Base-by-base conservation (phyloP, 208 protist species). In the Trypanosoma vivax region DNA sequence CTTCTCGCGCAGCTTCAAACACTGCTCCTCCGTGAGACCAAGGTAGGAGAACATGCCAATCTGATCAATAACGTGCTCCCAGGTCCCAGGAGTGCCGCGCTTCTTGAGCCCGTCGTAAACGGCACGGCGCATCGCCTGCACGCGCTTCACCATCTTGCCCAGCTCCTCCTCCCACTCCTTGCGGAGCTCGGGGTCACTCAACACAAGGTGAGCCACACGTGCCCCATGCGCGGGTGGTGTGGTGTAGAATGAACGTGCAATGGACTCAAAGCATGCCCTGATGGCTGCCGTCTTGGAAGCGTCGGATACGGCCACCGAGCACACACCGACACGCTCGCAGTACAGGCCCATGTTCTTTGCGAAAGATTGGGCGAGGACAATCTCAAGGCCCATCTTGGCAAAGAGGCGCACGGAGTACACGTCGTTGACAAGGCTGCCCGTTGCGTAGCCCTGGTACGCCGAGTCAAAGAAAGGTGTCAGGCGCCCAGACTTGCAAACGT, bases 311-410 rank as follows among this genome's bases (percentile, higher is more conserved):
- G 96, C 67, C 19, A 98, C 70, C 29, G 71, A 87, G 11, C 98
- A 67, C 1, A 67, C 65, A 19, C 97, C 97, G 6, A 96, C 73
- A 35, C 97, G 80, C 60, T 99, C 95, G 47, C 74, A 89, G 68
- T 99, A 99, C 0, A 99, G 70, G 37, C 97, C 97, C 68, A 99
- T 95, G 73, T 99, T 99, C 80, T 99, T 99, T 21, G 95, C 83
- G 72, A 96, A 99, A 6, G 94, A 98, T 81, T 99, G 96, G 23
- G 80, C 69, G 9, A 95, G 59, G 0, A 95, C 5, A 13, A 97
- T 55, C 29, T 96, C 61, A 24, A 97, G 52, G 14, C 96, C 96
- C 18, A 69, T 30, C 1, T 49, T 45, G 11, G 73, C 78, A 57
- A 97, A 94, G 19, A 78, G 39, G 24, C 92, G 80, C 0, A 92